A percentile compares a stretch with the other conserved stretches of the same genome.
These are phyloP conservation scores for Nelumbo lutea DNA, from an alignment of 164 flowering plant genomes.

Conservation along the genomic window DNA sequence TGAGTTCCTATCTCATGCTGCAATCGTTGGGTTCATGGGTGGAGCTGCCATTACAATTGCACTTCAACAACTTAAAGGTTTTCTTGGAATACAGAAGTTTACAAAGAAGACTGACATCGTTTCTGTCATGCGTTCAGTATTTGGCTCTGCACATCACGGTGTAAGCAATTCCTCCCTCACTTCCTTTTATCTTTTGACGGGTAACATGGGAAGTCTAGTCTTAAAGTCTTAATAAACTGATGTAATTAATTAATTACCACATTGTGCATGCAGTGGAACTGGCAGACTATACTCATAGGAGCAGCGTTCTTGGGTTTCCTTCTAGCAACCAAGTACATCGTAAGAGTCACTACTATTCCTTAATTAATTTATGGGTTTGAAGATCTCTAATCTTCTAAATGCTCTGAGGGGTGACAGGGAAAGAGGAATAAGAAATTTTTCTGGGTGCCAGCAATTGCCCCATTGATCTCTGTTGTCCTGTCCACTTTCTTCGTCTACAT, in stretches of 20 bases:
- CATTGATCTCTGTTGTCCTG: constrained; percentile 68
- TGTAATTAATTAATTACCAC: constrained; percentile 1
- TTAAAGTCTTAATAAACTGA: neutral
- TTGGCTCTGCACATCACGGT: constrained; percentile 57
- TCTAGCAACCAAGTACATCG: constrained; percentile 60
- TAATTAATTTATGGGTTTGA: neutral
- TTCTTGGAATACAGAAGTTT: constrained; percentile 70
- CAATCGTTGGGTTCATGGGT: constrained; percentile 94
- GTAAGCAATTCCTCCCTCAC: constrained; percentile 28
- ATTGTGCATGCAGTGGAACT: constrained; percentile 76
- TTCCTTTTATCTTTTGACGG: no score
- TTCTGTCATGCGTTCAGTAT: constrained; percentile 71
- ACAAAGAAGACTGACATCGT: constrained; percentile 74
- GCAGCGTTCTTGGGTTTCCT: constrained; percentile 63
- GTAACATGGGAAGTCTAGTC: no score
- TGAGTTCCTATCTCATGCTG: constrained; percentile 94
- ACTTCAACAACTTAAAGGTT: constrained; percentile 93
- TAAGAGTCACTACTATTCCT: constrained; percentile 30
- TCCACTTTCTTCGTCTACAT: constrained; percentile 81
- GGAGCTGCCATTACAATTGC: constrained; percentile 96
- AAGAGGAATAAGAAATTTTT: constrained; percentile 76
- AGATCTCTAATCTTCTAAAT: constrained; percentile 6
- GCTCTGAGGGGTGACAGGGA: constrained; percentile 43
- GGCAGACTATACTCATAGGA: constrained; percentile 87
- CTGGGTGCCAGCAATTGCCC: constrained; percentile 93